phyloP scores from a whole-genome alignment of 306 rosid genomes.

The Dalbergia oliveri region DNA sequence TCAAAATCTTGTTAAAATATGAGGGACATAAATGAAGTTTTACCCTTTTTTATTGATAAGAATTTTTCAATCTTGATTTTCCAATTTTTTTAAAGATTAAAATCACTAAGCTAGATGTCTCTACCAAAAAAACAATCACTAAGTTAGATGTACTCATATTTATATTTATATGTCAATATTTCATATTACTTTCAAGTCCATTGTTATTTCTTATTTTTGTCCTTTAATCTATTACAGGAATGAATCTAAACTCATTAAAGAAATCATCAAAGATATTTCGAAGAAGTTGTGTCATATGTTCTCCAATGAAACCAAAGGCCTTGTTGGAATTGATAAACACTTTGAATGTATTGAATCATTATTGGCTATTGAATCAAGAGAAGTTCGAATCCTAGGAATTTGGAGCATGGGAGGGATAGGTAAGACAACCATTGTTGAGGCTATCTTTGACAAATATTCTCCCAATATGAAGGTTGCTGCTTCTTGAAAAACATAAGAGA shows the following conservation, averaged over 20 bases:
- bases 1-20: too few relatives aligned
- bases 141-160: too few relatives aligned
- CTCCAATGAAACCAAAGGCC: background rate
- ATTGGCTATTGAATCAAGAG: background rate
- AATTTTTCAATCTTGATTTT: too few relatives aligned
- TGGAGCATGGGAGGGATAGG: conserved; percentile 45
- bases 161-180: too few relatives aligned
- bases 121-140: too few relatives aligned
- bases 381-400: conserved; percentile 22
- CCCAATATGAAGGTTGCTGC: conserved; percentile 36
- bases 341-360: background rate
- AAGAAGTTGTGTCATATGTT: background rate
- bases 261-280: conserved; percentile 21
- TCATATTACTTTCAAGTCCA: too few relatives aligned
- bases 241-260: conserved; percentile 35
- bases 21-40: too few relatives aligned
- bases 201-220: too few relatives aligned
- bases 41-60: too few relatives aligned
- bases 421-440: conserved; percentile 24
- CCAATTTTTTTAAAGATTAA: too few relatives aligned
- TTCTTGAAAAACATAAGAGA: conserved; percentile 37
- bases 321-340: conserved; percentile 36
- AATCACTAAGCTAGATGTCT: too few relatives aligned
- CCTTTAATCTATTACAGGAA: background rate
- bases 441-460: conserved; percentile 12